Evolutionary conservation across 257 asterid species (phyloP), one percentile per base, ranked within the genome.

Genomic region (Linderniella brevidens): DNA sequence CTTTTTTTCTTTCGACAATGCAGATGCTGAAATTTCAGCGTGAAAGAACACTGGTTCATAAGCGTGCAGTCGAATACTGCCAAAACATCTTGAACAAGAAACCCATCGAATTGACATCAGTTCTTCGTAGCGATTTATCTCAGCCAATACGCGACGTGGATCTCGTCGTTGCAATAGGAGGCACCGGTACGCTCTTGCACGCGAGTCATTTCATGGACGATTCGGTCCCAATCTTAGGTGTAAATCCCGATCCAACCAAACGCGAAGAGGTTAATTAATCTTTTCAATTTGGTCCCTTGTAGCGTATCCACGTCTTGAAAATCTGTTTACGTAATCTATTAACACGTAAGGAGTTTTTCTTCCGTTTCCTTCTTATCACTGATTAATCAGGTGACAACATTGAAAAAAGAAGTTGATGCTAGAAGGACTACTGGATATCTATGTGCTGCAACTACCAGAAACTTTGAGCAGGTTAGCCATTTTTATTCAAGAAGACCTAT

Each of bases 351-450:
- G n/a, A n/a, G n/a, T n/a, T n/a, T n/a, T n/a, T n/a, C n/a, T n/a
- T n/a, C n/a, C n/a, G n/a, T n/a, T n/a, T n/a, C n/a, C n/a, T n/a
- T n/a, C n/a, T n/a, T n/a, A n/a, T n/a, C n/a, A 25, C 3, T 2
- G 32, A 2, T 25, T 65, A 25, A 55, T 40, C 53, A 83, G 95
- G 90, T 78, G 70, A 75, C 59, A 62, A 73, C 72, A 62, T 54
- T 62, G 41, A 72, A 62, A 53, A 90, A 80, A 49, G 93, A 87
- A 16, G 78, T 88, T 52, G 97, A 87, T 47, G 95, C 97, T 44
- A 78, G 79, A 19, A 78, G 97, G 81, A 87, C 95, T 73, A 84
- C 93, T 16, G 95, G 95, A 57, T 70, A 75, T 67, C 93, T 87
- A 35, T 87, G 97, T 76, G 95, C 92, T 18, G 88, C 92, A 50